Base-by-base conservation (phyloP, 495 filamentous ascomycete species). In the Annulohypoxylon bovei region DNA sequence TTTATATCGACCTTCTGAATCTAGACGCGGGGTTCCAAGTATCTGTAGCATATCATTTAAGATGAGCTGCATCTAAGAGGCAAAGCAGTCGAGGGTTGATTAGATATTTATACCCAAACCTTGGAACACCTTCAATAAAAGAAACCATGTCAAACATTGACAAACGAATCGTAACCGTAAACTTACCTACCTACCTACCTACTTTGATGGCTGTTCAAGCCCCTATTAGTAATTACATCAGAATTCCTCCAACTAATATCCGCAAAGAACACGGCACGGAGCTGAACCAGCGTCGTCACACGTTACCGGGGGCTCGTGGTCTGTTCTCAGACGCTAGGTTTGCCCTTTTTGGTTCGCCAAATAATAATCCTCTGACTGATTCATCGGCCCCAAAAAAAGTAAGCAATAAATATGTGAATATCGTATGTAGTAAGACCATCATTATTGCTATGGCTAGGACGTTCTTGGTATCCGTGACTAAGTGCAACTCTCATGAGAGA, bases 331-430 rank as follows among this genome's bases (percentile, higher is more conserved):
- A 50, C 11, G 7, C 12, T 20, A 14, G 18, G n/a, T 23, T 56
- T 37, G 11, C 53, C 25, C 27, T 18, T 39, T 56, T 53, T 16
- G 33, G 53, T 25, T 27, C 20, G 14, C 6, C n/a, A 35, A n/a
- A 18, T 25, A n/a, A 18, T 25, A 7, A 39, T 56, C 32, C 11
- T 22, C 16, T 33, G 4, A 32, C 53, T 39, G 8, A 56, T 32
- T 16, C 23, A 25, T 18, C 28, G 9, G 11, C 1, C 40, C 23
- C 14, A n/a, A 60, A 60, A 60, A 55, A 32, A 42, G 27, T 61
- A 60, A 70, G 60, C 46, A 64, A 70, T 65, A 65, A 46, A 65
- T 62, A 27, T 18, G 33, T 33, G 27, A 20, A 67, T 55, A 22
- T 28, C 39, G 32, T 61, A 11, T 39, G 32, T 61, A 11, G 46